Percentiles rank a stretch among this genome's conserved stretches.
These are phyloP conservation scores for Plasmodium yoelii DNA, from an alignment of 169 alveolate genomes.

Conservation along the genomic window DNA sequence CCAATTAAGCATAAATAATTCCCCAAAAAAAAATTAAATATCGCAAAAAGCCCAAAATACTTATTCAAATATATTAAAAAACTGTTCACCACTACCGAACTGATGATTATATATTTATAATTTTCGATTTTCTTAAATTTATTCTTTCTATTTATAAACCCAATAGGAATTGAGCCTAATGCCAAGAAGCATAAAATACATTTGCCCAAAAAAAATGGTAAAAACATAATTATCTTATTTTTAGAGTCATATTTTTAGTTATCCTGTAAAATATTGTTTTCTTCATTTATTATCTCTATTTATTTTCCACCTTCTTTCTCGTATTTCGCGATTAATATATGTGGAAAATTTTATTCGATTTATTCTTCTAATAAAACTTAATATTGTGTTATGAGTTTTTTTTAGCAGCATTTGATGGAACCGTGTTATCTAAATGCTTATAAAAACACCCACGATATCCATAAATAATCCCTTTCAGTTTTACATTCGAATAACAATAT, in stretches of 20 bases:
- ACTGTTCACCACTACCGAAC: slow-evolving; percentile 74
- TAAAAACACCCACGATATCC: background rate
- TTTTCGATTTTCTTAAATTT: slow-evolving; percentile 62
- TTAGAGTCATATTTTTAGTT: slow-evolving; percentile 71
- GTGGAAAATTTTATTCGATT: background rate
- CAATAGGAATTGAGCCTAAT: slow-evolving; percentile 72
- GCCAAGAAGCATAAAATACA: slow-evolving; percentile 76
- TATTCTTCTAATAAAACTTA: slow-evolving; percentile 2
- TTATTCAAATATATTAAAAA: slow-evolving; percentile 34
- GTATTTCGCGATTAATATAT: background rate
- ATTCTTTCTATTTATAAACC: slow-evolving; percentile 78
- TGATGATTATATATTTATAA: slow-evolving; percentile 51
- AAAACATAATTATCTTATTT: slow-evolving; percentile 70
- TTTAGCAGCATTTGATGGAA: slow-evolving; percentile 11
- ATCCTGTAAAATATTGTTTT: background rate
- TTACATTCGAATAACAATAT: no score
- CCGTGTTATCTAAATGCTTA: slow-evolving; percentile 7
- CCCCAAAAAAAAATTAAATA: slow-evolving; percentile 75
- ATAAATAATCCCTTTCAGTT: no score
- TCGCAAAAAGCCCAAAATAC: slow-evolving; percentile 73
- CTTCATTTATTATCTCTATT: slow-evolving; percentile 11
- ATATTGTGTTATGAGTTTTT: slow-evolving; percentile 7
- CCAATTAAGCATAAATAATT: slow-evolving; percentile 84
- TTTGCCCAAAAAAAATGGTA: slow-evolving; percentile 67
- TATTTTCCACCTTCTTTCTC: slow-evolving; percentile 6